Percentiles rank a stretch among this genome's conserved stretches.
Conservation (phyloP, 139 green algal species). For the Yamagishiella unicocca region DNA sequence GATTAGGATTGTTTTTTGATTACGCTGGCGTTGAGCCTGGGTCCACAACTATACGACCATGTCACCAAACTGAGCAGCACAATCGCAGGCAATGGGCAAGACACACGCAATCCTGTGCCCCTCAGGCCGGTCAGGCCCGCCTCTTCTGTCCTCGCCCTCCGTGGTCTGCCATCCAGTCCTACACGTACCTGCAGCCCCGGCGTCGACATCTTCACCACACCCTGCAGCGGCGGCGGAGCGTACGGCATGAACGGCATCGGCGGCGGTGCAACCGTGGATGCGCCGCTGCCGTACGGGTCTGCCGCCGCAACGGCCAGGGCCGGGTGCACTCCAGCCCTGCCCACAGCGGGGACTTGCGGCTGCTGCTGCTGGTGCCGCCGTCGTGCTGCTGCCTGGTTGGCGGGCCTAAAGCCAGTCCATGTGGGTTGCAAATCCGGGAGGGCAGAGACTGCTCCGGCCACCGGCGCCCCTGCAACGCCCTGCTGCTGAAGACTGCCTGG, state of each 20-base stretch:
- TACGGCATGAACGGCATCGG: constrained; percentile 39
- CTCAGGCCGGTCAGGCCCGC: too few species aligned
- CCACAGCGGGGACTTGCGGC: background rate
- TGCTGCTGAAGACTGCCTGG: background rate
- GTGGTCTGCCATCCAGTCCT: too few species aligned
- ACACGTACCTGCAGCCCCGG: constrained; percentile 13
- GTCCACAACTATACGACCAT: too few species aligned
- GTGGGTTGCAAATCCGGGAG: constrained; percentile 6
- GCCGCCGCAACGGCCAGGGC: background rate
- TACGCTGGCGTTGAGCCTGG: too few species aligned
- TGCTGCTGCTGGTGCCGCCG: constrained; percentile 14
- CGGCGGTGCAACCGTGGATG: background rate
- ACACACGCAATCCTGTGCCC: too few species aligned
- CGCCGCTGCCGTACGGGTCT: background rate
- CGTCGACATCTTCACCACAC: background rate
- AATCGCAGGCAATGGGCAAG: too few species aligned
- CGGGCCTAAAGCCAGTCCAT: background rate
- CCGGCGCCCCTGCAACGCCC: background rate
- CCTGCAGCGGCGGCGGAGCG: constrained; percentile 35
- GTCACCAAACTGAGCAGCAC: too few species aligned
- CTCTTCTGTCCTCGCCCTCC: too few species aligned
- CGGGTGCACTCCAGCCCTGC: background rate
- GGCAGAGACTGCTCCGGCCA: background rate
- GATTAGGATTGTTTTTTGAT: too few species aligned
- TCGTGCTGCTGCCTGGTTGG: background rate